A percentile compares a stretch with the other conserved stretches of the same genome.
phyloP scores from a whole-genome alignment of 2,329 filamentous ascomycete genomes.

The Berkeleyomyces basicola region DNA sequence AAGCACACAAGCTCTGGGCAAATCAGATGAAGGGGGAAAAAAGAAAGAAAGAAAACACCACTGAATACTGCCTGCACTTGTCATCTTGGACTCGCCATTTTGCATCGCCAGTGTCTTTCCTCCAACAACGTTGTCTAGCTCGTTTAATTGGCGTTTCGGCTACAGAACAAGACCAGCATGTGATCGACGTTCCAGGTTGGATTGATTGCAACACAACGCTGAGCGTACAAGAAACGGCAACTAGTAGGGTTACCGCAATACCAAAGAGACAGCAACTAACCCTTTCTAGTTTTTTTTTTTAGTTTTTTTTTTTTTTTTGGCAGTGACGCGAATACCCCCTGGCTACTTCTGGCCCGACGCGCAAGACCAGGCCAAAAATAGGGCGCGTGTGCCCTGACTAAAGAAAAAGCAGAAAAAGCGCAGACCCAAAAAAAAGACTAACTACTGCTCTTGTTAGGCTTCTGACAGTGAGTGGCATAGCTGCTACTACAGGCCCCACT shows the following conservation, averaged over 20 bases:
- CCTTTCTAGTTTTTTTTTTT: too few species aligned
- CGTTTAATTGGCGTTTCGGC: not conserved
- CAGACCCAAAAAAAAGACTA: not conserved
- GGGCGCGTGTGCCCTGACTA: not conserved
- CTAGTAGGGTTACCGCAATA: too few species aligned
- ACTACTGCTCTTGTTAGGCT: not conserved
- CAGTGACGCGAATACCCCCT: too few species aligned
- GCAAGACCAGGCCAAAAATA: not conserved
- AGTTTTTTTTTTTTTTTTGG: too few species aligned
- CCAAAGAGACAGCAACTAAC: too few species aligned
- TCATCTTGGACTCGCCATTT: too few species aligned
- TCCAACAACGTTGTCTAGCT: too few species aligned
- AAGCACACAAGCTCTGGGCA: not conserved
- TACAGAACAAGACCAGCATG: not conserved
- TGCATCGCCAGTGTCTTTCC: too few species aligned
- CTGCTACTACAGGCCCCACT: not conserved
- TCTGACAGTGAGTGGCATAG: not conserved
- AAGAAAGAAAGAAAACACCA: not conserved
- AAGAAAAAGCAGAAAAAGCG: not conserved
- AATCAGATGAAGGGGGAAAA: not conserved
- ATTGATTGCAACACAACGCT: not conserved
- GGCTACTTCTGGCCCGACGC: too few species aligned
- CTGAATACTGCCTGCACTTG: not conserved
- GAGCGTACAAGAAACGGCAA: not conserved
- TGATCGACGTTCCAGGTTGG: not conserved